A percentile compares a stretch with the other conserved stretches of the same genome.
phyloP scores from a whole-genome alignment of 345 rosid genomes.

The Gynandropsis gynandra region DNA sequence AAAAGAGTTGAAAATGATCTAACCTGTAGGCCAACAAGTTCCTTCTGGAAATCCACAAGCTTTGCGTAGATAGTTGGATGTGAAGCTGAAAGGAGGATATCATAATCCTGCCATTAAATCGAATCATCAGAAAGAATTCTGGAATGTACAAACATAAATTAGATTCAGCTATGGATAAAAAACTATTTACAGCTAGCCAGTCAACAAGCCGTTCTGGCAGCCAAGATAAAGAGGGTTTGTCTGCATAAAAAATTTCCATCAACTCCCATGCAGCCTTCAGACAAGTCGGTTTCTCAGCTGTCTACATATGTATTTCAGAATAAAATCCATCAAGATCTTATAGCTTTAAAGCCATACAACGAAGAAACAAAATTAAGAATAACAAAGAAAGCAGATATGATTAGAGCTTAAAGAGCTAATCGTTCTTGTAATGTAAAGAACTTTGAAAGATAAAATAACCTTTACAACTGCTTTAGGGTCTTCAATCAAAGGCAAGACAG shows the following conservation, averaged over 20 bases:
- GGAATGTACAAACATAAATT: conserved; percentile 7
- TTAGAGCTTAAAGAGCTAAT: conserved; percentile 1
- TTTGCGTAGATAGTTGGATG: conserved; percentile 59
- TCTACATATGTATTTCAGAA: conserved; percentile 29
- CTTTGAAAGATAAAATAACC: conserved; percentile 28
- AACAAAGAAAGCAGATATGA: not conserved
- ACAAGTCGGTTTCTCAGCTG: conserved; percentile 45
- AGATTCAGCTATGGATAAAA: conserved; percentile 10
- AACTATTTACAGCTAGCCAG: conserved; percentile 86
- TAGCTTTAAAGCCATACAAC: conserved; percentile 9
- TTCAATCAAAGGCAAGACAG: conserved; percentile 38
- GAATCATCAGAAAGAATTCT: conserved; percentile 1
- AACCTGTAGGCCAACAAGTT: conserved; percentile 71
- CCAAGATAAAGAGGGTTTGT: conserved; percentile 66
- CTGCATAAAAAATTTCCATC: conserved; percentile 82
- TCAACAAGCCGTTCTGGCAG: conserved; percentile 75
- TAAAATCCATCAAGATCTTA: conserved; percentile 3
- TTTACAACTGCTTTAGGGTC: conserved; percentile 50
- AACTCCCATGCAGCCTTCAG: conserved; percentile 97
- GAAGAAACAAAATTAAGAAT: not conserved
- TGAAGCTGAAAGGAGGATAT: conserved; percentile 53
- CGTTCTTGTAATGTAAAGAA: not conserved
- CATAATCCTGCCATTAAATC: conserved; percentile 56
- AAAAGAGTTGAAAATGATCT: not conserved
- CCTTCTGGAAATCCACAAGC: conserved; percentile 66